Evolutionary conservation across 2,329 filamentous ascomycete species (phyloP), one percentile per base, ranked within the genome.

Genomic region (Dryadomyces quercus-mongolicae): DNA sequence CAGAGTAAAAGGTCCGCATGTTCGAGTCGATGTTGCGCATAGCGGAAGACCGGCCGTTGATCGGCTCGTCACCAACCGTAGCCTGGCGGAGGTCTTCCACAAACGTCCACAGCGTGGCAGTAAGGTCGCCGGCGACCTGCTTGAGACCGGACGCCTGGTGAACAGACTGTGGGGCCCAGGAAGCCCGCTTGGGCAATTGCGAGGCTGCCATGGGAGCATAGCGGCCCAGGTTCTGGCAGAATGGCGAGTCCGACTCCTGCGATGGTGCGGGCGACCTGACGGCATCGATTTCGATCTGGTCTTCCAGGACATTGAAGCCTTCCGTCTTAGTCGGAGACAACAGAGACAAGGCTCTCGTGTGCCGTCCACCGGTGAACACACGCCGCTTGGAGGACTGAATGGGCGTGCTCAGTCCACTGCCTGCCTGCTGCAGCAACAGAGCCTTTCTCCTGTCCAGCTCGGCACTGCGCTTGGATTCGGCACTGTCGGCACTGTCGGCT

Each of bases 31-130:
- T 65, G n/a, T 64, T 67, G 9, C 64, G 59, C 49, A 64, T 57
- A 12, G 48, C 51, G 42, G 63, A 60, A 3, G 54, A n/a, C 18
- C 61, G 57, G 15, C 81, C 84, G 57, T 75, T 82, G 58, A 89
- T 81, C 16, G 84, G 88, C 71, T 98, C 93, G 54, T 98, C 93
- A 22, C 93, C 93, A 7, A 98, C 90, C 0, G 93, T 95, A 15
- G 92, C 94, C 69, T 97, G 93, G 60, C 91, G 80, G 49, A 98
- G 82, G 65, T 98, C 93, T 66, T 97, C 93, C 56, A 95, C 82
- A 68, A 98, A 98, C 1, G 88, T 95, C 82, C 87, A 91, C 50
- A 98, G 72, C 2, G 93, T 92, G 52, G 93, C 82, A 66, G 85
- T 88, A 67, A 98, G 83, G 68, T 96, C 93, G 56, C 88, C 86